Base-by-base conservation (phyloP, 148 eudicot genomes). In the Rhododendron ovatum region DNA sequence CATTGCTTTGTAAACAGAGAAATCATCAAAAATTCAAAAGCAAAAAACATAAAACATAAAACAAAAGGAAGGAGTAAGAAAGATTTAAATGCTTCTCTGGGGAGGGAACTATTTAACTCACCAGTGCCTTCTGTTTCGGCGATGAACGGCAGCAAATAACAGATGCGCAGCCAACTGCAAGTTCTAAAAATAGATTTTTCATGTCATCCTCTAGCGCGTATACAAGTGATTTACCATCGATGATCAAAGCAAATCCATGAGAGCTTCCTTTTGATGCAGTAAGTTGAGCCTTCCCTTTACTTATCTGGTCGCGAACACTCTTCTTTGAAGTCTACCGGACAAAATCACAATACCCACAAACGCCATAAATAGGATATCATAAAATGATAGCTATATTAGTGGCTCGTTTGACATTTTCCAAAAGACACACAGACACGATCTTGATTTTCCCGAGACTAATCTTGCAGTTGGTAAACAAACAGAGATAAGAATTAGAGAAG, bases 71-170 rank as follows among this genome's bases (percentile, higher is more conserved):
- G 78, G 15, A 53, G 43, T 8, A 15, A 7, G 20, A 3, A 43
- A 17, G 79, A 24, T 33, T 37, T 8, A 10, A 50, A 22, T 22
- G 50, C 22, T 51, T 55, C 55, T 15, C 14, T 14, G 12, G 30
- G 22, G 7, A 80, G 48, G n/a, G 28, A 53, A 57, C 28, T 41
- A 45, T 53, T 30, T 28, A 86, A 77, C 94, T 91, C 78, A 95
- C 99, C 93, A 96, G 80, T 80, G 99, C 98, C 87, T 96, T 96
- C 86, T 96, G 99, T 87, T 95, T 96, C 11, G 99, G 99, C 0
- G 99, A 95, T 48, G 99, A 95, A 24, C 99, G 98, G 67, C 99
- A 96, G 85, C 99, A 96, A 76, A 96, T 96, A 47, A 96, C 99
- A 61, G 99, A 96, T 67, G 98, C 98, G 86, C 99, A 96, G 13